phyloP scores from a whole-genome alignment of 352 stramenopile genomes.

The Aphanomyces cochlioides region DNA sequence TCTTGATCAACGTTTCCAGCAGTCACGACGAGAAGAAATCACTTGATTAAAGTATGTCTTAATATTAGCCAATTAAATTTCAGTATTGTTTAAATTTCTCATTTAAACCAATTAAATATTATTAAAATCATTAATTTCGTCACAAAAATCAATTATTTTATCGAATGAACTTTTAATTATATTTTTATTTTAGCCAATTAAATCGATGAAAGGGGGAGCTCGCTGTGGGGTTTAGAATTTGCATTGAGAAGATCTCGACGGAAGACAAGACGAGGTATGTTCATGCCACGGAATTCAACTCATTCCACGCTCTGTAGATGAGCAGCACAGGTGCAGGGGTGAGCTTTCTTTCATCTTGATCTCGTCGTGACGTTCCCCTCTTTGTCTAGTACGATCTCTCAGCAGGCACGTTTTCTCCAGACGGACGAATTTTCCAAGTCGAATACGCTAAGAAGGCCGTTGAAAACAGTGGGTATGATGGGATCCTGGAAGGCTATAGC shows the following conservation, averaged over 20 bases:
- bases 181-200: slow-evolving; percentile 18
- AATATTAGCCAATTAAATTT: background rate
- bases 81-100: background rate
- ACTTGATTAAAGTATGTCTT: background rate
- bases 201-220: background rate
- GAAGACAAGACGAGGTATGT: slow-evolving; percentile 5
- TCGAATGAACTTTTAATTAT: background rate
- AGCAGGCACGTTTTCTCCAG: slow-evolving; percentile 93
- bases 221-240: slow-evolving; percentile 22
- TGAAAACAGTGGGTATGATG: slow-evolving; percentile 89
- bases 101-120: slow-evolving; percentile 14
- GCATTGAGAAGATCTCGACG: slow-evolving; percentile 17
- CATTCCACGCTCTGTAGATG: slow-evolving; percentile 42
- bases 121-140: background rate
- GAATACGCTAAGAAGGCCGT: slow-evolving; percentile 98
- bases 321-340: slow-evolving; percentile 80
- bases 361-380: background rate
- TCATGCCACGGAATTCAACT: background rate
- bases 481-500: background rate
- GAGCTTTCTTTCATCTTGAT: slow-evolving; percentile 19
- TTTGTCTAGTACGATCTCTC: slow-evolving; percentile 75
- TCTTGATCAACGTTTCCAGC: slow-evolving; percentile 55
- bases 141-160: background rate
- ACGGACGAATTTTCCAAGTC: slow-evolving; percentile 98
- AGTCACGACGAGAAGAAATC: slow-evolving; percentile 17